A percentile compares a stretch with the other conserved stretches of the same genome.
phyloP scores from a whole-genome alignment of 208 protist species.

The Crithidia brevicula region DNA sequence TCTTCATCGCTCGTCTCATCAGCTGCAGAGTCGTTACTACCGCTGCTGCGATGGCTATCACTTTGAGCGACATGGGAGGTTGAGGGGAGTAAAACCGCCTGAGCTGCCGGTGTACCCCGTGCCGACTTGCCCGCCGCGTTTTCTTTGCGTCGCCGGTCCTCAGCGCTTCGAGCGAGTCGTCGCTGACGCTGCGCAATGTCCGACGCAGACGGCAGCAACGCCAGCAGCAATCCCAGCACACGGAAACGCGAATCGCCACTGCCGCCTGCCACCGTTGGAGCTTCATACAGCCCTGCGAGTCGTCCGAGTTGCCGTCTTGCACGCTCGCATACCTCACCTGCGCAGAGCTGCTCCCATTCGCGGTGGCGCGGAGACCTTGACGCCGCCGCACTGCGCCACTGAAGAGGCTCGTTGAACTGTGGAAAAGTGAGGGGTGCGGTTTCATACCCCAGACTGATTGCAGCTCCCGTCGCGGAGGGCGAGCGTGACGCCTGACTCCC shows the following conservation, averaged over 20 bases:
- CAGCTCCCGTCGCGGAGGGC: not conserved
- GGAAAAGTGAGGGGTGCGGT: not conserved
- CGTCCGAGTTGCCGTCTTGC: constrained; percentile 23
- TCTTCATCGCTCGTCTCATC: not conserved
- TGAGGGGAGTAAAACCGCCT: no score
- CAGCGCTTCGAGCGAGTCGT: not conserved
- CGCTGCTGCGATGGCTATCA: not conserved
- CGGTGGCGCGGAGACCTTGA: not conserved
- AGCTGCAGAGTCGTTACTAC: not conserved
- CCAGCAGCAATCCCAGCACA: constrained; percentile 20
- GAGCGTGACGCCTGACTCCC: not conserved
- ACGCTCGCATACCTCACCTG: constrained; percentile 31
- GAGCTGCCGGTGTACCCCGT: not conserved
- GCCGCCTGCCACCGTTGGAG: not conserved
- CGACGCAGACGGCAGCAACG: constrained; percentile 13
- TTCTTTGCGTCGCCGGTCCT: not conserved
- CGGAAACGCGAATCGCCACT: constrained; percentile 13
- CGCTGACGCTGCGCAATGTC: constrained; percentile 20
- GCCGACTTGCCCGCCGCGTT: not conserved
- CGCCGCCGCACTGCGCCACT: not conserved
- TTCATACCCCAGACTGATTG: no score
- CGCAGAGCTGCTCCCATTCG: constrained; percentile 23
- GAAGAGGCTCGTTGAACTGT: constrained; percentile 28
- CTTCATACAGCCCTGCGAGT: constrained; percentile 19
- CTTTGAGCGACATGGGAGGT: not conserved